Base-by-base conservation (phyloP, 345 rosid genomes). In the Citrus australasica region DNA sequence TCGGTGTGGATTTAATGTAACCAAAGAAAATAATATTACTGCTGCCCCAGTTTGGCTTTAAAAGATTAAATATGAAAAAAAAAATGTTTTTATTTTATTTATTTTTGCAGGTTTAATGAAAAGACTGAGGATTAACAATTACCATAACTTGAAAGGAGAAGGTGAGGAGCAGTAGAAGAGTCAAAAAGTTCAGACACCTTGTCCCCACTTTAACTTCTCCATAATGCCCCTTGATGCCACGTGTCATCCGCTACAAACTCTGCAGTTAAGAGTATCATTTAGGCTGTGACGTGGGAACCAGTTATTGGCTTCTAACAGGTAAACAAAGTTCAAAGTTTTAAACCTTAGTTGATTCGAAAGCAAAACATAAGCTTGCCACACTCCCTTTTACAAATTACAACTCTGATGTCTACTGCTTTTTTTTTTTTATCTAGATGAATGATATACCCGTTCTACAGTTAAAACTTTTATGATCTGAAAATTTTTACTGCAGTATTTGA, bases 1-100 rank as follows among this genome's bases (percentile, higher is more conserved):
- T 90, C 93, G 94, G 97, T 88, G 95, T 30, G 82, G 89, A 86
- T 83, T 90, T 85, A 90, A 86, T 89, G 91, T 75, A 60, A 0
- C 22, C 63, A 5, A 19, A 67, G 6, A n/a, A 24, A 38, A 8
- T 4, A 67, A 7, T 16, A 40, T 62, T 40, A 62, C 69, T 7
- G 40, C 27, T 40, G 51, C 22, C 19, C n/a, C 25, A 3, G 51
- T 46, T 11, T 46, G 51, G 17, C 51, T 46, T 46, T 1, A 46
- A 46, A 46, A 46, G 17, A 46, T 46, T 46, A 13, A 46, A 11
- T 42, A 11, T 42, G 0, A 11, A 42, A 35, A 35, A 35, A 35
- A 35, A 46, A 1, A 3, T 11, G 16, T 13, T 46, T 46, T 46
- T 11, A 46, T 46, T 13, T 53, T 17, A 16, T 53, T 53, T 65